These are phyloP conservation scores for Pseudocercospora pini-densiflorae DNA, from an alignment of 2,329 filamentous ascomycete species.

Conservation along the genomic window DNA sequence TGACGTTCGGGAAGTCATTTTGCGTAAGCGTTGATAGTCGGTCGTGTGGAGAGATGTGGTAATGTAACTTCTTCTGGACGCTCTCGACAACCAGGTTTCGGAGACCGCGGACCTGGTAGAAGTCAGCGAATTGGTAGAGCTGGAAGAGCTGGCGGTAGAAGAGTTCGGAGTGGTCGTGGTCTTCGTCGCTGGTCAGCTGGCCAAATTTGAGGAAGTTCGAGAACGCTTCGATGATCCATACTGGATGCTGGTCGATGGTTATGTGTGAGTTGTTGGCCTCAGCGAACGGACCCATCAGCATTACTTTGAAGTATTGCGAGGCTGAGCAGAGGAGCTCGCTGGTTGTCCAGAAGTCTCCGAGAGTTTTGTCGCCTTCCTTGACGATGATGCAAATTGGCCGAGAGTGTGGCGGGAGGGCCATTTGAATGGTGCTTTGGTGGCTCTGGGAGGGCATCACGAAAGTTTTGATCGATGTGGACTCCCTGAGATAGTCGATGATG, in stretches of 20 bases:
- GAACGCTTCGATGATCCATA: background rate
- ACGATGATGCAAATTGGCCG: background rate
- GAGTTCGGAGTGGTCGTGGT: background rate
- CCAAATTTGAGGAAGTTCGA: background rate
- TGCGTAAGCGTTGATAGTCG: background rate
- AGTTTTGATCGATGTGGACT: background rate
- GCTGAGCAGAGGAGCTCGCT: background rate
- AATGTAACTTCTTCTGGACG: background rate
- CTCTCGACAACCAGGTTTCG: background rate
- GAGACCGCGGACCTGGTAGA: background rate
- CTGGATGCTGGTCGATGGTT: background rate
- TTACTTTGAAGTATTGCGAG: background rate
- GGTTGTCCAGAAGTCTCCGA: background rate
- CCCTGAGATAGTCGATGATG: background rate
- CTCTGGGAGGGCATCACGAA: background rate
- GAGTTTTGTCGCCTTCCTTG: background rate
- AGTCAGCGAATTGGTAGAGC: background rate
- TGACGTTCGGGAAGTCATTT: background rate
- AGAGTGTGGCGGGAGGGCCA: background rate
- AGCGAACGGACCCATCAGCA: background rate
- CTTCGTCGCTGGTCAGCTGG: background rate
- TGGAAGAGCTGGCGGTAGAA: background rate
- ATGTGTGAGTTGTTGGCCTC: background rate
- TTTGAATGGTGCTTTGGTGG: background rate
- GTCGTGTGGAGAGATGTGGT: background rate